Evolutionary conservation across 352 stramenopile genomes (phyloP), one percentile per base, ranked within the genome.

Genomic region (Globisporangium viniferum): DNA sequence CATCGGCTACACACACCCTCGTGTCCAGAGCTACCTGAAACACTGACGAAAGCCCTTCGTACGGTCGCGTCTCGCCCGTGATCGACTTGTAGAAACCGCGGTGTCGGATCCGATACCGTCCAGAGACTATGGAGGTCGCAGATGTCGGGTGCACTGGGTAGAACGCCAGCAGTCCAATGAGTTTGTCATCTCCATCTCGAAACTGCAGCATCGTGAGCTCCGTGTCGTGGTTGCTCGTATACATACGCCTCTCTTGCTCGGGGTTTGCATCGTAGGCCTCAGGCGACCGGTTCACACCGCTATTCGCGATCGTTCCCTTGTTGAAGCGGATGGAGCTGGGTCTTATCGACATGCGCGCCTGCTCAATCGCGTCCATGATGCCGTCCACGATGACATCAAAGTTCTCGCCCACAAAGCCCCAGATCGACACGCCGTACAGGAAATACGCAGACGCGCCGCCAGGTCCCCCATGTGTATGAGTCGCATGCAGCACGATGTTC

Each of bases 401-500:
- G 51, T 80, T 90, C 59, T 91, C 76, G 35, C 62, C 62, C 41
- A 80, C 73, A 64, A 70, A 84, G 0, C 78, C 74, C 10, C 77
- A 41, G 66, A 76, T 82, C 7, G 75, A 76, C 24, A 83, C 51
- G 60, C 80, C 73, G 69, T 91, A 96, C 3, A 95, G 57, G 22
- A 86, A 79, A 66, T 96, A 93, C 44, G 89, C 82, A 3, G 89
- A 71, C 12, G 85, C 87, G 6, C 89, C 89, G 46, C 77, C 87
- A 1, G 88, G 86, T 1, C 78, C 84, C 9, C 74, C 82, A 66
- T 97, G 89, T 22, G 88, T 95, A 70, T 97, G 89, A 2, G 84
- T 94, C 20, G 84, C 88, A 56, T 83, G 84, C 0, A 95, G 72
- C 20, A 80, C 71, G 31, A 93, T 70, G 70, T 92, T 94, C 60